A percentile compares a stretch with the other conserved stretches of the same genome.
Evolutionary conservation across 148 eudicot genomes (phyloP).

Genomic region (Rhododendron ferrugineum): DNA sequence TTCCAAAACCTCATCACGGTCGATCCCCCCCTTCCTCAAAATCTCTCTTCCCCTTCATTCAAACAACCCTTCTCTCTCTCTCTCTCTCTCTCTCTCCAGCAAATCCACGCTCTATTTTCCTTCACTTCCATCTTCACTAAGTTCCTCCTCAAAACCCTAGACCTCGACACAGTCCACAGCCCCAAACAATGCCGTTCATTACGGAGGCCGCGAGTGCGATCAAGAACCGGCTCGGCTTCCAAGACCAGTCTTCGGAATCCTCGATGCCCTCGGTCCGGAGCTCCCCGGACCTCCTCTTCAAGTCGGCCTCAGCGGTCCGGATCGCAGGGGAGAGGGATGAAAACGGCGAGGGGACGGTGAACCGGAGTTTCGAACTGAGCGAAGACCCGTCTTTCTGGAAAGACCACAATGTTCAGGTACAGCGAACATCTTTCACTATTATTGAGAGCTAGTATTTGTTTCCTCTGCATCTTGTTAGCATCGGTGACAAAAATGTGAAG

Average conservation of each 20-base stretch:
- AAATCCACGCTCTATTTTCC: neutral
- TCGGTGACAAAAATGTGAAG: no score
- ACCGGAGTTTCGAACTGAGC: constrained; percentile 60
- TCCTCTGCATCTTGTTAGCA: neutral
- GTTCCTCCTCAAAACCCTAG: neutral
- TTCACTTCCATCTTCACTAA: neutral
- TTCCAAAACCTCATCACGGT: neutral
- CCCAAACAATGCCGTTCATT: constrained; percentile 42
- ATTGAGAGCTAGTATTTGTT: neutral
- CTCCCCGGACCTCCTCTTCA: constrained; percentile 49
- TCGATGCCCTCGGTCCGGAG: constrained; percentile 30
- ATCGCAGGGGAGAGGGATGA: constrained; percentile 35
- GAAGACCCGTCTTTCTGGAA: constrained; percentile 92
- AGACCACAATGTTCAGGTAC: constrained; percentile 95
- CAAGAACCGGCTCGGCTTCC: constrained; percentile 58
- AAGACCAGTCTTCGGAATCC: constrained; percentile 38
- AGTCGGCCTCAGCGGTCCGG: constrained; percentile 50
- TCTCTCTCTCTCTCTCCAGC: neutral
- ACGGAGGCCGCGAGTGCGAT: constrained; percentile 60
- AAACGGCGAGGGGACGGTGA: constrained; percentile 14
- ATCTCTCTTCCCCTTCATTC: neutral
- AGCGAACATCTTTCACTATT: neutral
- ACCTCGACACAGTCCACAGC: neutral
- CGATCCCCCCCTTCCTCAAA: neutral
- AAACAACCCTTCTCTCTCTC: neutral